Evolutionary conservation across 768 basidiomycete species (phyloP).

Genomic region (Russula dissimulans): DNA sequence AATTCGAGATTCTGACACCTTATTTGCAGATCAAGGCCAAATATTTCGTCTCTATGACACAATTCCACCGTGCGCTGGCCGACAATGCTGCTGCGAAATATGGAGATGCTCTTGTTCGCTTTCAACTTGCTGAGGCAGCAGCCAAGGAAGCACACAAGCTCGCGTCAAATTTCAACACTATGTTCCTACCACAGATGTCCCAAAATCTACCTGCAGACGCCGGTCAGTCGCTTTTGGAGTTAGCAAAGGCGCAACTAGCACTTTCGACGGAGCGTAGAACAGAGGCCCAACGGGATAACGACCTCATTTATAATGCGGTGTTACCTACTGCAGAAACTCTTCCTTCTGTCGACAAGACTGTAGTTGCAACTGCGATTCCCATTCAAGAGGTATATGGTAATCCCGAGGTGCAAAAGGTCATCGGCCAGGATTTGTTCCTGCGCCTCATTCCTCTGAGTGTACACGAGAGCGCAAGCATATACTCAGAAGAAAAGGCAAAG

Average conservation of each 20-base stretch:
- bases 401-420: slow-evolving; percentile 88
- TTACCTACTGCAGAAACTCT: slow-evolving; percentile 72
- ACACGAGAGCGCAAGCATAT: slow-evolving; percentile 91
- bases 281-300: slow-evolving; percentile 84
- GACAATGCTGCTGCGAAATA: slow-evolving; percentile 72
- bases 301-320: slow-evolving; percentile 93
- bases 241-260: slow-evolving; percentile 74
- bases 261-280: slow-evolving; percentile 65
- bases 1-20: background rate
- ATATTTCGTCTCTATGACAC: slow-evolving; percentile 75
- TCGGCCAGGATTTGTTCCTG: slow-evolving; percentile 85
- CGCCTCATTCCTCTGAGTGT: slow-evolving; percentile 86
- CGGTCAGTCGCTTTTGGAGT: slow-evolving; percentile 66
- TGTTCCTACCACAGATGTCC: slow-evolving; percentile 62
- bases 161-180: slow-evolving; percentile 56
- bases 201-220: slow-evolving; percentile 85
- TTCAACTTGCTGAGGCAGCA: slow-evolving; percentile 62
- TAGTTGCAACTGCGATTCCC: slow-evolving; percentile 73
- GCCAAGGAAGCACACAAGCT: slow-evolving; percentile 77
- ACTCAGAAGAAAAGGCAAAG: slow-evolving; percentile 99
- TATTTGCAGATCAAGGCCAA: slow-evolving; percentile 77
- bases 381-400: slow-evolving; percentile 93
- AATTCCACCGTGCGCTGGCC: slow-evolving; percentile 77
- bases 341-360: slow-evolving; percentile 71
- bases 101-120: slow-evolving; percentile 77